A percentile compares a stretch with the other conserved stretches of the same genome.
Evolutionary conservation across 2,329 filamentous ascomycete species (phyloP).

Genomic region (Lasiodiplodia gonubiensis): DNA sequence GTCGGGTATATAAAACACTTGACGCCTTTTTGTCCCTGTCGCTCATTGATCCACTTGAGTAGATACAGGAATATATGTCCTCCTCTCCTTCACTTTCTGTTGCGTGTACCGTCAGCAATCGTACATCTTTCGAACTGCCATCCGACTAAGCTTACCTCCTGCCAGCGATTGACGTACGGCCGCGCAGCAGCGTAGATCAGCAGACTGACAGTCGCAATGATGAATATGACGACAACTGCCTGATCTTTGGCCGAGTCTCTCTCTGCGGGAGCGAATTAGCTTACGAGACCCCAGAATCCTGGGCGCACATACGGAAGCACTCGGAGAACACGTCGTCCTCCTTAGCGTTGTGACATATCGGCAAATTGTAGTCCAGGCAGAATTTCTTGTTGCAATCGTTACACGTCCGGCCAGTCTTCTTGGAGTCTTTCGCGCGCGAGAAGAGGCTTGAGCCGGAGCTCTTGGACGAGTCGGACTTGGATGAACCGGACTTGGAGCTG

Average conservation of each 20-base stretch:
- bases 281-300: neutral
- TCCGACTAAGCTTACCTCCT: conserved; percentile 51
- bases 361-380: conserved; percentile 64
- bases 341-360: conserved; percentile 65
- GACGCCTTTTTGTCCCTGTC: neutral
- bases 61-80: conserved; percentile 59
- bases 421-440: conserved; percentile 4
- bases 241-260: conserved; percentile 71
- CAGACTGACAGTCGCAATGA: conserved; percentile 65
- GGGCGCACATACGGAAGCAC: conserved; percentile 63
- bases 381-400: conserved; percentile 72
- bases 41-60: conserved; percentile 41
- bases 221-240: conserved; percentile 69
- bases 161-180: conserved; percentile 64
- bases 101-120: conserved; percentile 12
- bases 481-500: conserved; percentile 19
- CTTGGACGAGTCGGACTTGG: conserved; percentile 7
- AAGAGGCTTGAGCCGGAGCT: conserved; percentile 12
- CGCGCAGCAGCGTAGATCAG: conserved; percentile 65
- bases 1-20: conserved; percentile 26
- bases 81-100: conserved; percentile 55
- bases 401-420: conserved; percentile 55
- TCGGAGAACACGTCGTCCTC: conserved; percentile 69
- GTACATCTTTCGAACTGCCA: neutral
- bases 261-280: conserved; percentile 49